Base-by-base conservation (phyloP, 2,329 filamentous ascomycete genomes). In the Coniochaeta hoffmannii region DNA sequence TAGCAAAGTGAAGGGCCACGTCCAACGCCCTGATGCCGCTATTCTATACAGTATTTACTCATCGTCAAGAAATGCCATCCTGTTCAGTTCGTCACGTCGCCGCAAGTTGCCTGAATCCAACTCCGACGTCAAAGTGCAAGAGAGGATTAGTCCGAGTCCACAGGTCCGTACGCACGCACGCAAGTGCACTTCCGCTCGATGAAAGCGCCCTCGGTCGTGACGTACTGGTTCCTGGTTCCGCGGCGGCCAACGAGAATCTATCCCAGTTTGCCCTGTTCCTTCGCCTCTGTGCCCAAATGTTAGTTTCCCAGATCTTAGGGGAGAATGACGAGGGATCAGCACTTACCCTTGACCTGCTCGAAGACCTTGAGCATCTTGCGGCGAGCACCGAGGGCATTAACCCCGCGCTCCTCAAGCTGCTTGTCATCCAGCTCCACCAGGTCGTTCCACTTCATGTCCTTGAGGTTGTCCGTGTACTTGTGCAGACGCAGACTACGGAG, bases 361-460 rank as follows among this genome's bases (percentile, higher is more conserved):
- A 97, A 97, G 56, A 97, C 94, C 83, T 99, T 99, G 58, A 99
- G 77, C 90, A 99, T 95, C 82, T 99, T 99, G 69, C 93, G 88
- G 63, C 94, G 81, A 17, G 94, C 94, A 64, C 94, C 94, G 56
- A 97, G 81, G 54, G 94, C 94, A 70, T 96, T 97, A 31, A 99
- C 94, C 52, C 94, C 94, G 53, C 90, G 87, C 26, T 90, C 89
- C 73, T 97, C 93, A 60, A 99, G 77, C 51, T 90, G 92, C 68
- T 92, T 92, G 63, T 99, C 94, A 65, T 97, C 90, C 63, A 99
- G 77, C 71, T 94, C 89, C 58, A 99, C 78, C 63, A 99, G 75
- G 54, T 99, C 94, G 28, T 87, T 89, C 94, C 94, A 99, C 66
- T 94, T 91, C 78, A 97, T 84, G 67, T 97, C 93, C 75, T 97